Evolutionary conservation across 129 eudicot genomes (phyloP), one percentile per base, ranked within the genome.

Genomic region (Heracleum sosnowskyi): DNA sequence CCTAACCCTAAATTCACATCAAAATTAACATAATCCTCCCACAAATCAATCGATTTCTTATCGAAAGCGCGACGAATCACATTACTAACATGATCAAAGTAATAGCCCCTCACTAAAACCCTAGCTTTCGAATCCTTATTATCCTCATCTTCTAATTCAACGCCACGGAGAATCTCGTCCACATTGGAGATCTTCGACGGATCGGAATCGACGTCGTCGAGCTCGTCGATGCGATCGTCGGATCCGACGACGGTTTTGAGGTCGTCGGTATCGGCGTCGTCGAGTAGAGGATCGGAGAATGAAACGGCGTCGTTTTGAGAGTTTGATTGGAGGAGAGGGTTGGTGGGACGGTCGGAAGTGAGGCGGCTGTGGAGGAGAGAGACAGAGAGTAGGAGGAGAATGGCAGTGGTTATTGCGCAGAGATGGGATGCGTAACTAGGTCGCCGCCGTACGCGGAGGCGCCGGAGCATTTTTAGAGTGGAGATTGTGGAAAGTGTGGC

Each of bases 351-450:
- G 62, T 83, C 78, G 79, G 86, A 69, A 75, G 69, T 85, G 77
- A 93, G 94, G 83, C 96, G 92, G 72, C 77, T 82, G 87, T 93
- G 73, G 86, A 93, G 95, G 64, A 91, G 95, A 35, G 94, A 75
- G 47, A 89, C 95, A 77, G 98, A 93, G 83, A 91, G 77, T 64
- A 93, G 98, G 81, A 93, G 91, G 83, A 93, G 96, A 41, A 92
- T 31, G 77, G 98, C 92, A 9, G 98, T 87, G 78, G 81, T 63
- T 0, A 86, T 22, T 80, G 97, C 91, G 89, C 92, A 91, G 73
- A 89, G 35, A 51, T 91, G 86, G 16, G 94, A 81, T 77, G 85
- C 88, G 88, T 82, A 89, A 77, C 88, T 84, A 69, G 89, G 90
- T 1, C 97, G 97, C 80, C 98, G 97, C 82, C 97, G 89, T 78